These are phyloP conservation scores for Didymella lethalis DNA, from an alignment of 2,329 filamentous ascomycete species.

Conservation along the genomic window DNA sequence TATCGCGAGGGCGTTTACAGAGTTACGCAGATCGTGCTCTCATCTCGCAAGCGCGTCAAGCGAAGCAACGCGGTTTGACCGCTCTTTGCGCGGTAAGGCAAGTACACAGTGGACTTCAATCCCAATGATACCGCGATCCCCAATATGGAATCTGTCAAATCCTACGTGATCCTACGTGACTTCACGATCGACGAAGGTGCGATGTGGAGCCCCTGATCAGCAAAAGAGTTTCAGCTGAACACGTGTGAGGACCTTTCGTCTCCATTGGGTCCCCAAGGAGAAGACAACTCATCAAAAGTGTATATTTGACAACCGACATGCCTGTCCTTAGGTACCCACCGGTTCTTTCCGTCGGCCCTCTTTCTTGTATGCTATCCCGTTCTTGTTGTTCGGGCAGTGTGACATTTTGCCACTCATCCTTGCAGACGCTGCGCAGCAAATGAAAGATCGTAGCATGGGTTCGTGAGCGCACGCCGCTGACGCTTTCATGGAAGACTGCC, in stretches of 20 bases:
- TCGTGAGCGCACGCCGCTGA: slow-evolving; percentile 26
- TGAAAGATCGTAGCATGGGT: slow-evolving; percentile 12
- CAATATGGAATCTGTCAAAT: not conserved
- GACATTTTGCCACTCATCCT: not conserved
- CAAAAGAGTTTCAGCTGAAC: slow-evolving; percentile 25
- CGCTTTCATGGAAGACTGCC: slow-evolving; percentile 41
- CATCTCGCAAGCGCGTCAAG: slow-evolving; percentile 5
- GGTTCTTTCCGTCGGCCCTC: not conserved
- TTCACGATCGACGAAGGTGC: slow-evolving; percentile 11
- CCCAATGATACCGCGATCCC: not conserved
- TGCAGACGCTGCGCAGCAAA: slow-evolving; percentile 6
- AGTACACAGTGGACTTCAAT: not conserved
- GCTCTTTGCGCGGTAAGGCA: slow-evolving; percentile 10
- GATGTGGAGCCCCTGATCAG: slow-evolving; percentile 20
- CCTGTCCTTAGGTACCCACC: not conserved
- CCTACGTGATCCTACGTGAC: slow-evolving; percentile 5
- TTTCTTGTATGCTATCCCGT: not conserved
- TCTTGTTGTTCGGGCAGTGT: slow-evolving; percentile 6
- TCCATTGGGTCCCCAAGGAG: not conserved
- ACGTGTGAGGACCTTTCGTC: not conserved
- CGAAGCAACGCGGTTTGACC: slow-evolving; percentile 9
- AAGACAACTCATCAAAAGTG: slow-evolving; percentile 3
- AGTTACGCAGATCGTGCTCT: slow-evolving; percentile 1
- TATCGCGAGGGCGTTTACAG: not conserved
- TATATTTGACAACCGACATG: not conserved